Evolutionary conservation across 2,329 filamentous ascomycete genomes (phyloP), one percentile per base, ranked within the genome.

Genomic region (Ophiocordyceps robertsii): DNA sequence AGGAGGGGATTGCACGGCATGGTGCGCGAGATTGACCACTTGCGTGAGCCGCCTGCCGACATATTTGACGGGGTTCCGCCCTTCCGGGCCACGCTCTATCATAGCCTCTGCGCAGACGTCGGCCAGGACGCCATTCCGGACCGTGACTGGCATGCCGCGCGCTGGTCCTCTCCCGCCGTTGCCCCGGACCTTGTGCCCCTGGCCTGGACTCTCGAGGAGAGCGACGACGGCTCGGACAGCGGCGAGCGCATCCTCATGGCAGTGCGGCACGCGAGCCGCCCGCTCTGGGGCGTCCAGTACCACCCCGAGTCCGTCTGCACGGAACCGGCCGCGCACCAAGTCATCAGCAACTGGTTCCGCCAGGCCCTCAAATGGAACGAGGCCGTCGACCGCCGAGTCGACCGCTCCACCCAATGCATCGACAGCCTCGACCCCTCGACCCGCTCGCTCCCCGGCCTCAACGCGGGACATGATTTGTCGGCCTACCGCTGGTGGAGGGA

Each of bases 241-340:
- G 50, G 53, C 9, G 72, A 76, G 53, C 64, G 71, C 36, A 70
- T 88, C 4, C 61, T 92, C n/a, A 93, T 93, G 85, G 84, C 75
- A 0, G 77, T 81, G 14, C 75, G 70, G 48, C 87, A 94, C 57
- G 62, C 57, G 16, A 55, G 49, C 1, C 80, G 77, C 49, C 88
- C 89, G 0, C 84, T 90, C 48, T 93, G 84, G 80, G 89, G 84
- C 0, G 70, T 95, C 16, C 89, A 95, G 56, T 95, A 92, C 53
- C 88, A 95, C 55, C 88, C 88, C 0, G 88, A 95, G 59, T 94
- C 86, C 0, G 75, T 87, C 13, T 94, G 87, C 58, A 93, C 88
- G 4, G 83, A 85, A 33, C 63, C 68, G 4, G 72, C 73, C 46
- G 80, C 83, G 2, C 73, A 71, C 17, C 63, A 66, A 13, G 68